phyloP scores from a whole-genome alignment of 441 rosid genomes.

The Populus hybrid region DNA sequence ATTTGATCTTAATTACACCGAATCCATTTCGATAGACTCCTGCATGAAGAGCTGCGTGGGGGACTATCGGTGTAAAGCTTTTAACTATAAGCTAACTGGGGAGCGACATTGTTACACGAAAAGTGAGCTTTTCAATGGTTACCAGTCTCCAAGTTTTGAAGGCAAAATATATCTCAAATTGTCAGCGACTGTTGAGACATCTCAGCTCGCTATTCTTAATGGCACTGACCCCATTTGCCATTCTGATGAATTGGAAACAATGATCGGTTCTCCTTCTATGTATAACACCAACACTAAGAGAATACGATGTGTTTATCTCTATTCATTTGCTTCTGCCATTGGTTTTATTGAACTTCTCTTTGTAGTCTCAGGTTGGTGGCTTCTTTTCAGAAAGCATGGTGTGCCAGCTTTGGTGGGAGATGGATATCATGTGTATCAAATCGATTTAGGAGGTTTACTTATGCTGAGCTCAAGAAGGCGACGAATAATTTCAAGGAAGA shows the following conservation, averaged over 20 bases:
- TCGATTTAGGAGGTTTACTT: conserved; percentile 24
- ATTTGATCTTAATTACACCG: conserved; percentile 27
- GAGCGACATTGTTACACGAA: conserved; percentile 14
- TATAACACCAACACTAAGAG: conserved; percentile 19
- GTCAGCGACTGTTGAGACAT: conserved; percentile 4
- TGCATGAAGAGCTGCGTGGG: conserved; percentile 33
- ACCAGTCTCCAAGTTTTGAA: background rate
- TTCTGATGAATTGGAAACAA: background rate
- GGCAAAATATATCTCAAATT: conserved; percentile 27
- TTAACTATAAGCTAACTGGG: conserved; percentile 32
- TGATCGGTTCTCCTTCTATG: conserved; percentile 14
- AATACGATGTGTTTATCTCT: conserved; percentile 39
- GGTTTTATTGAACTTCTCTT: conserved; percentile 37
- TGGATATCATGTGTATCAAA: conserved; percentile 6
- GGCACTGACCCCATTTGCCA: background rate
- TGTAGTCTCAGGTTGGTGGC: conserved; percentile 30
- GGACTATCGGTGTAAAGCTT: conserved; percentile 39
- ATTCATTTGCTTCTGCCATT: conserved; percentile 33
- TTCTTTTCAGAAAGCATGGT: conserved; percentile 17
- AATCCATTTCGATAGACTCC: conserved; percentile 6
- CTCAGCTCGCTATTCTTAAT: background rate
- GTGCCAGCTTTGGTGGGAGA: conserved; percentile 16
- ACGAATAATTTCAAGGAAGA: conserved; percentile 24
- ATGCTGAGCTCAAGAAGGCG: conserved; percentile 25
- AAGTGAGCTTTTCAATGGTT: conserved; percentile 23